Percentiles rank a stretch among this genome's conserved stretches.
Conservation (phyloP, 108 stramenopile species). For the Parmales sp. region DNA sequence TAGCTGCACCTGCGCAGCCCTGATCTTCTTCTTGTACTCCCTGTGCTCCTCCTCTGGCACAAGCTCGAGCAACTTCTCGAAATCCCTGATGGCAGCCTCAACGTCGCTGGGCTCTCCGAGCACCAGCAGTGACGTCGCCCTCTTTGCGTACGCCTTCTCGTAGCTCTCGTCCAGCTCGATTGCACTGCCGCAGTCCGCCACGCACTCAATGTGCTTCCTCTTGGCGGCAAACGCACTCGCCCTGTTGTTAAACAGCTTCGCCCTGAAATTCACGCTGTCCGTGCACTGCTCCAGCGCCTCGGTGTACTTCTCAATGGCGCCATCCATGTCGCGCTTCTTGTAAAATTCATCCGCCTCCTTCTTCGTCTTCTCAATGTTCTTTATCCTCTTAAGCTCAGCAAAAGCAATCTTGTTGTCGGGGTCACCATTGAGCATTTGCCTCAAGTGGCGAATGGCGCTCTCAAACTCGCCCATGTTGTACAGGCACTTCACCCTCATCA, state of each 20-base stretch:
- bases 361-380: constrained; percentile 24
- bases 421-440: constrained; percentile 19
- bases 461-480: constrained; percentile 39
- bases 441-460: constrained; percentile 33
- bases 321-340: constrained; percentile 20
- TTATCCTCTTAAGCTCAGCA: constrained; percentile 8
- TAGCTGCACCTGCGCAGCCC: constrained; percentile 18
- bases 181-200: constrained; percentile 29
- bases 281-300: constrained; percentile 30
- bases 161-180: constrained; percentile 33
- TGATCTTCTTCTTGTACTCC: constrained; percentile 19
- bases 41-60: constrained; percentile 23
- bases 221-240: constrained; percentile 29
- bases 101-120: constrained; percentile 35
- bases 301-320: constrained; percentile 11
- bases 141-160: constrained; percentile 33
- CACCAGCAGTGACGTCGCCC: constrained; percentile 21
- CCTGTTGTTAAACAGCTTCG: constrained; percentile 41
- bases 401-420: constrained; percentile 19
- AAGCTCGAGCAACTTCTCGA: constrained; percentile 29
- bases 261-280: constrained; percentile 27
- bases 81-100: constrained; percentile 33
- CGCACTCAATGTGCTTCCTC: constrained; percentile 25
- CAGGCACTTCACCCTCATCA: constrained; percentile 19
- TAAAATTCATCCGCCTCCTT: constrained; percentile 36